phyloP scores from a whole-genome alignment of 1,284 basidiomycete species.

The Tylopilus sp. region DNA sequence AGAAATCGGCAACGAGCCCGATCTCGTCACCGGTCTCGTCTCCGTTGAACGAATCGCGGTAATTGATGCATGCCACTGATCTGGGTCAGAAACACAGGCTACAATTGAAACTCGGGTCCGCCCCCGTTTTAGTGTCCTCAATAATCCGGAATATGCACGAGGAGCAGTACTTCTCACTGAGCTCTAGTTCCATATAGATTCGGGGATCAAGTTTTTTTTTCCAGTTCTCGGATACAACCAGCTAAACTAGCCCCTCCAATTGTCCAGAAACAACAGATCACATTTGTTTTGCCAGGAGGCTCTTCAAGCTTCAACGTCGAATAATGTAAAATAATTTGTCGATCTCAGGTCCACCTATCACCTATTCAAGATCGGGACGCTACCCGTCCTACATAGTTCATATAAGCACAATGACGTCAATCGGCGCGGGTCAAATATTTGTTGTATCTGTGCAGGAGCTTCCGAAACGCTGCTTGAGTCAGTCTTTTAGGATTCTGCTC shows the following conservation, averaged over 20 bases:
- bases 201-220: conserved; percentile 40
- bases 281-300: conserved; percentile 53
- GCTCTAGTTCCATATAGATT: not conserved
- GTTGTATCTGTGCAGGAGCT: conserved; percentile 39
- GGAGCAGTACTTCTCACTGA: no score
- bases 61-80: not conserved
- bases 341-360: no score
- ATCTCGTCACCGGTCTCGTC: conserved; percentile 12
- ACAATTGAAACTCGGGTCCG: conserved; percentile 2
- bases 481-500: conserved; percentile 56
- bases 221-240: no score
- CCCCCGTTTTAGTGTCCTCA: not conserved
- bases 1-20: not conserved
- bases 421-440: conserved; percentile 32
- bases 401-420: conserved; percentile 54
- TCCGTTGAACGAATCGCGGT: conserved; percentile 6
- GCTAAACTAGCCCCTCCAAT: conserved; percentile 46
- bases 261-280: conserved; percentile 56
- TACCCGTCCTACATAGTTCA: conserved; percentile 35
- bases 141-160: not conserved
- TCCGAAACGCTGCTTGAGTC: conserved; percentile 38
- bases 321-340: conserved; percentile 44
- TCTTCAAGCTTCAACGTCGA: conserved; percentile 44
- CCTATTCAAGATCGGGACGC: no score
- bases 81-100: not conserved